Conservation (phyloP, 768 basidiomycete species). For the Pisolithus marmoratus region DNA sequence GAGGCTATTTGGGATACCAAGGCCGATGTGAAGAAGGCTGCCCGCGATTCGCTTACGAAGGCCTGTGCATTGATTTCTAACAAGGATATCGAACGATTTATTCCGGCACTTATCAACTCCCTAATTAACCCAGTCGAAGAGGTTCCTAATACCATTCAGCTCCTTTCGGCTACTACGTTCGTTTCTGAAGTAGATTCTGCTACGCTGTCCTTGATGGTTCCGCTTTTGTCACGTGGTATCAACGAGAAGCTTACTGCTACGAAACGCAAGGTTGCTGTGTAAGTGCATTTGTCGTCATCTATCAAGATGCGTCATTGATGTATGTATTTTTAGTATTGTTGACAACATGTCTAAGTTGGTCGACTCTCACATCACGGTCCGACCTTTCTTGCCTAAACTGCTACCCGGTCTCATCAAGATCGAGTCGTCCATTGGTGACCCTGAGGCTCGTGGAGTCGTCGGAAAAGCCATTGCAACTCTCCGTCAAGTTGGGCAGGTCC, state of each 20-base stretch:
- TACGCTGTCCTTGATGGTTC: conserved; percentile 96
- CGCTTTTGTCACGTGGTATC: conserved; percentile 89
- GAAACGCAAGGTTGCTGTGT: conserved; percentile 98
- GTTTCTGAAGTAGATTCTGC: conserved; percentile 98
- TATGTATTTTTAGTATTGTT: conserved; percentile 54
- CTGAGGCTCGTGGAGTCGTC: conserved; percentile 92
- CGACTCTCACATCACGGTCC: conserved; percentile 89
- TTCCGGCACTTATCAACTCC: conserved; percentile 96
- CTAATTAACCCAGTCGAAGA: conserved; percentile 99
- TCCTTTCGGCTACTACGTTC: conserved; percentile 98
- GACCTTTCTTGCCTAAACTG: conserved; percentile 94
- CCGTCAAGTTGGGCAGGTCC: conserved; percentile 91
- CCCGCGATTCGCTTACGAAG: conserved; percentile 90
- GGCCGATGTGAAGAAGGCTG: conserved; percentile 97
- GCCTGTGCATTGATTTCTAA: conserved; percentile 92
- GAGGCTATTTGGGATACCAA: conserved; percentile 99
- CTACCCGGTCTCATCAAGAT: conserved; percentile 96
- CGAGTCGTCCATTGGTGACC: conserved; percentile 91
- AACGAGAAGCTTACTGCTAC: conserved; percentile 91
- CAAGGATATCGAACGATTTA: conserved; percentile 97
- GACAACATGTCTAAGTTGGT: conserved; percentile 99
- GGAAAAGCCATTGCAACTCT: conserved; percentile 91
- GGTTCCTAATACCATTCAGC: conserved; percentile 89
- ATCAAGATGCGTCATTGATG: conserved; percentile 15
- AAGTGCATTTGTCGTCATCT: conserved; percentile 29